Conservation (phyloP, 2,329 filamentous ascomycete species). For the Alternaria arbusti region DNA sequence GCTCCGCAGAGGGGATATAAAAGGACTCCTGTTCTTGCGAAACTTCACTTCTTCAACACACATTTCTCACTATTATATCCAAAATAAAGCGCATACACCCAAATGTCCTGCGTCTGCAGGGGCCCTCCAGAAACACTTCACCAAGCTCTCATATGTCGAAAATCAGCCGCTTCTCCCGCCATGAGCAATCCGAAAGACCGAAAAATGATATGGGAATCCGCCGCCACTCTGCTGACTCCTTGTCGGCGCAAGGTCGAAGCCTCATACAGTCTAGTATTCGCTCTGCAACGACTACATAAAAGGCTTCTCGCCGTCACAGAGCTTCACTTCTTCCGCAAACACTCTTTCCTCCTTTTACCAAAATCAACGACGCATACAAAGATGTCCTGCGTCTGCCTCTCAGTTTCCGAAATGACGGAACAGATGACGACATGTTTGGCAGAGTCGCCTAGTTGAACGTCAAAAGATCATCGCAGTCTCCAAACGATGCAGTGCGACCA, state of each 20-base stretch:
- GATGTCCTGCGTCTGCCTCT: too few species aligned
- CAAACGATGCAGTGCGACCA: too few species aligned
- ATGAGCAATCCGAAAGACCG: background rate
- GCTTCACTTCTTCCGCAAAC: background rate
- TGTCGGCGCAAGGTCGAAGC: background rate
- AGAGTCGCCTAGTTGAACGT: too few species aligned
- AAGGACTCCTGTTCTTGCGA: background rate
- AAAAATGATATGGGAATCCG: background rate
- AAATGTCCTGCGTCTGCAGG: background rate
- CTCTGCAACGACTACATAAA: background rate
- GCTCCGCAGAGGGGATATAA: background rate
- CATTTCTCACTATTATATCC: background rate
- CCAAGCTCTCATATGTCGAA: too few species aligned
- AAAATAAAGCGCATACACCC: background rate
- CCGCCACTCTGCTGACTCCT: background rate
- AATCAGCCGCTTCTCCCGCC: background rate
- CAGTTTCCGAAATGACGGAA: too few species aligned
- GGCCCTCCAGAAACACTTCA: too few species aligned
- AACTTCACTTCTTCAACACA: background rate
- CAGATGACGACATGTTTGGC: too few species aligned
- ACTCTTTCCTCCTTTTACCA: background rate
- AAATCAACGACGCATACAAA: too few species aligned
- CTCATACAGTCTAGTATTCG: accelerated
- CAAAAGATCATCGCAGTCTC: too few species aligned
- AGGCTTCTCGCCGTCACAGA: accelerated